phyloP scores from a whole-genome alignment of 495 filamentous ascomycete genomes.

The Echria macrotheca region DNA sequence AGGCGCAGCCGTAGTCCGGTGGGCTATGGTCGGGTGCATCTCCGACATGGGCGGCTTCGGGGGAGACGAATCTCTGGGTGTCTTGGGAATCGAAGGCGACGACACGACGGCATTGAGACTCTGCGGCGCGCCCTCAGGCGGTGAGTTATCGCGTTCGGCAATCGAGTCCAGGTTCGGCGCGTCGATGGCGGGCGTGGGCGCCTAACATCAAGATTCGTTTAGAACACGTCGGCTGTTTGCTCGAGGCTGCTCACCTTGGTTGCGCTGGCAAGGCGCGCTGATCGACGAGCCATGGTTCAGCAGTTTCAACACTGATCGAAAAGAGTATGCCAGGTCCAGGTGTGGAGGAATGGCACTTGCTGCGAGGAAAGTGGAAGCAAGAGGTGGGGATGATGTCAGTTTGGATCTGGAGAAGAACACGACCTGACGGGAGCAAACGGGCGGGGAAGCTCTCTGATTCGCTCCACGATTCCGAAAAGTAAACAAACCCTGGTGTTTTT shows the following conservation, averaged over 20 bases:
- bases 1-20: constrained; percentile 61
- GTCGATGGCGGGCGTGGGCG: constrained; percentile 13
- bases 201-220: constrained; percentile 6
- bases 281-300: constrained; percentile 41
- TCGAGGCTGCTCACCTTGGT: constrained; percentile 34
- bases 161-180: constrained; percentile 38
- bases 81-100: constrained; percentile 42
- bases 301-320: too few species aligned
- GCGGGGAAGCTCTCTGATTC: constrained; percentile 27
- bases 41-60: constrained; percentile 57
- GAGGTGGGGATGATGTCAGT: constrained; percentile 24
- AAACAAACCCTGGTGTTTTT: constrained; percentile 25
- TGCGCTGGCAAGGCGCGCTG: constrained; percentile 43
- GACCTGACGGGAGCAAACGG: constrained; percentile 5
- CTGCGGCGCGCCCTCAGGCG: constrained; percentile 13
- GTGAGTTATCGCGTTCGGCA: constrained; percentile 35
- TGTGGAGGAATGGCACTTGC: constrained; percentile 13
- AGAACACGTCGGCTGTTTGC: not conserved
- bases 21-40: constrained; percentile 75
- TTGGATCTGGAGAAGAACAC: constrained; percentile 12
- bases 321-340: too few species aligned
- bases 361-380: constrained; percentile 19
- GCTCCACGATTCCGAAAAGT: constrained; percentile 18
- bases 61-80: constrained; percentile 37
- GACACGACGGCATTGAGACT: constrained; percentile 33